Evolutionary conservation across 2,329 filamentous ascomycete genomes (phyloP).

Genomic region (Clonostachys rhizophaga): DNA sequence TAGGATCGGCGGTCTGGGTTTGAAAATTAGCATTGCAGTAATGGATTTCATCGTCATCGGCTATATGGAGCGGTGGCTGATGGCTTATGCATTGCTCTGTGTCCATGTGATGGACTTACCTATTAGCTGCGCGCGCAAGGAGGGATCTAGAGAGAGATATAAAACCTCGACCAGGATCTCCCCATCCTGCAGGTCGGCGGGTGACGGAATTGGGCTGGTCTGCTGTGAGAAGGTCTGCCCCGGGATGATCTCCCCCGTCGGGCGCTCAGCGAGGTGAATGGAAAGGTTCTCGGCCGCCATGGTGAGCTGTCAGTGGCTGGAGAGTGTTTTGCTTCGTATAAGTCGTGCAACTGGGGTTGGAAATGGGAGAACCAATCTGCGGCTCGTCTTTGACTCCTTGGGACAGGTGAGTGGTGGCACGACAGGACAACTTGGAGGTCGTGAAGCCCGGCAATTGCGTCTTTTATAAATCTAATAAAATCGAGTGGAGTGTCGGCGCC

Average conservation of each 20-base stretch:
- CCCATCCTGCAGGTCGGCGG: slow-evolving; percentile 53
- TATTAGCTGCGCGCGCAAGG: slow-evolving; percentile 69
- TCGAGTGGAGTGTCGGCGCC: too few species aligned
- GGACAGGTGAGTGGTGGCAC: too few species aligned
- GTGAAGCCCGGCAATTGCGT: too few species aligned
- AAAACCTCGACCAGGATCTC: slow-evolving; percentile 56
- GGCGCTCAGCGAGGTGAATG: slow-evolving; percentile 60
- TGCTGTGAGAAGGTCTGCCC: slow-evolving; percentile 59
- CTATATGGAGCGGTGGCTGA: too few species aligned
- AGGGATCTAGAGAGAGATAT: slow-evolving; percentile 68
- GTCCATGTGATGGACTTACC: slow-evolving; percentile 22
- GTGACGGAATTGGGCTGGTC: slow-evolving; percentile 42
- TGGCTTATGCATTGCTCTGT: too few species aligned
- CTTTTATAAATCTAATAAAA: too few species aligned
- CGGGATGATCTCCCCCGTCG: slow-evolving; percentile 53
- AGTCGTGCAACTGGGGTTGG: too few species aligned
- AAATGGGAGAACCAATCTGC: too few species aligned
- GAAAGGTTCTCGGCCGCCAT: slow-evolving; percentile 40
- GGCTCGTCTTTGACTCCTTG: too few species aligned
- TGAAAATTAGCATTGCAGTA: background rate
- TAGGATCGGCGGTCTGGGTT: slow-evolving; percentile 41
- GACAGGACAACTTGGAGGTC: too few species aligned
- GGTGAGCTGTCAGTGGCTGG: slow-evolving; percentile 3
- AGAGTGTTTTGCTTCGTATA: too few species aligned
- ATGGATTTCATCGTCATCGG: too few species aligned